Evolutionary conservation across 371 early-diverging fungal species (phyloP), one percentile per base, ranked within the genome.

Genomic region (Actinomortierella ambigua): DNA sequence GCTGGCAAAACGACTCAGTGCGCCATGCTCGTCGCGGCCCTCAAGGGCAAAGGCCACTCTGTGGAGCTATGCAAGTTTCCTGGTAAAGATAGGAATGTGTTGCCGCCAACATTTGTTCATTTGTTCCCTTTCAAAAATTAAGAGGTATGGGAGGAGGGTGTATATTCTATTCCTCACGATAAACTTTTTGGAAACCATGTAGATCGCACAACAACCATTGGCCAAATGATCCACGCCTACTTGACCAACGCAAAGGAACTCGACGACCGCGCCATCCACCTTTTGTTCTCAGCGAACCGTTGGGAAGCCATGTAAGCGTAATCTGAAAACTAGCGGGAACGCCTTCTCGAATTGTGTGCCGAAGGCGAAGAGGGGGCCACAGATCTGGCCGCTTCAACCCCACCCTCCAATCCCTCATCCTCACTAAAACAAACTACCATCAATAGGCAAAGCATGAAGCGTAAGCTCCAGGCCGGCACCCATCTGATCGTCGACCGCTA

Each of bases 401-500:
- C n/a, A n/a, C n/a, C n/a, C n/a, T n/a, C n/a, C n/a, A n/a, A n/a
- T n/a, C n/a, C n/a, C n/a, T n/a, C n/a, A n/a, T n/a, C n/a, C 40
- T 15, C 40, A 61, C 48, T 44, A 14, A 44, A 46, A n/a, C 4
- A 2, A 39, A 54, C 17, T 26, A 62, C 22, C 40, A 28, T 9
- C 1, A 50, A 53, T 53, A 90, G 91, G 85, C 80, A 82, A 27
- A 24, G 67, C 2, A 81, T 91, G 73, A 79, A 69, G 50, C 59
- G 69, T 2, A 78, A 79, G 54, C 75, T 96, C 26, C 69, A 79
- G 27, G 57, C 55, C 15, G 96, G 96, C 23, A 88, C 68, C 1
- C 88, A 92, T 11, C 61, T 98, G 20, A 81, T 99, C 6, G 94
- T 96, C 4, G 99, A 99, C 81, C 88, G 99, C 53, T 99, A 99